These are phyloP conservation scores for Amoebophrya sp. DNA, from an alignment of 169 alveolate genomes.

Conservation along the genomic window DNA sequence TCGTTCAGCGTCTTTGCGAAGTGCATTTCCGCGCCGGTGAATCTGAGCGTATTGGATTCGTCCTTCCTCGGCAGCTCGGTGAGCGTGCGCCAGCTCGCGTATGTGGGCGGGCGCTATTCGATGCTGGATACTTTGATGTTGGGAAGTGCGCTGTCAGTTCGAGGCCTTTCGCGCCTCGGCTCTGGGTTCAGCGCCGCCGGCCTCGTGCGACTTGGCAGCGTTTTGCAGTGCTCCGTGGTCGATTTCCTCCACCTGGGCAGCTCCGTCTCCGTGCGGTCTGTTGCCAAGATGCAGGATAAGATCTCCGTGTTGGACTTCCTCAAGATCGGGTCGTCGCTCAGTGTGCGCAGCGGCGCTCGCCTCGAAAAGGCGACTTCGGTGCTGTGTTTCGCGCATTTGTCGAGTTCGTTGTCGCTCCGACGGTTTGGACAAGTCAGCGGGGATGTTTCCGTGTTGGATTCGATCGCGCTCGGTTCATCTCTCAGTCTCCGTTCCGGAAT, in stretches of 20 bases:
- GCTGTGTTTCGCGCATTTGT: background rate
- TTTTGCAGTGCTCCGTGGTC: background rate
- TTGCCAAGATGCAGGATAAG: background rate
- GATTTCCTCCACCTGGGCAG: background rate
- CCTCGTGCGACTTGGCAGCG: background rate
- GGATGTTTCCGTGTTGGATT: background rate
- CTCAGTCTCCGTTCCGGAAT: background rate
- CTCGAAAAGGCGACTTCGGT: background rate
- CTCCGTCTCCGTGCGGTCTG: slow-evolving; percentile 6
- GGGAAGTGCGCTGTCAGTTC: slow-evolving; percentile 3
- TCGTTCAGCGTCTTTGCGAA: background rate
- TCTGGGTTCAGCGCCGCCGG: too few relatives aligned
- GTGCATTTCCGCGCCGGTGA: too few relatives aligned
- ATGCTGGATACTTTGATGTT: background rate
- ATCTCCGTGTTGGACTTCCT: background rate
- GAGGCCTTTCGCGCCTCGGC: background rate
- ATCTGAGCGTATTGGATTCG: slow-evolving; percentile 14
- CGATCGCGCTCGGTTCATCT: background rate
- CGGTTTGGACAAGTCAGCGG: background rate
- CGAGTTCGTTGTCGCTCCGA: background rate
- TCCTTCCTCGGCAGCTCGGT: slow-evolving; percentile 17
- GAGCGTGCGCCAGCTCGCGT: background rate
- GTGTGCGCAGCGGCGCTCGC: background rate
- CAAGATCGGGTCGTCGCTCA: background rate
- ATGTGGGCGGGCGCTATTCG: background rate